phyloP scores from a whole-genome alignment of 805 yeast species.

The Kodamaea laetipori region DNA sequence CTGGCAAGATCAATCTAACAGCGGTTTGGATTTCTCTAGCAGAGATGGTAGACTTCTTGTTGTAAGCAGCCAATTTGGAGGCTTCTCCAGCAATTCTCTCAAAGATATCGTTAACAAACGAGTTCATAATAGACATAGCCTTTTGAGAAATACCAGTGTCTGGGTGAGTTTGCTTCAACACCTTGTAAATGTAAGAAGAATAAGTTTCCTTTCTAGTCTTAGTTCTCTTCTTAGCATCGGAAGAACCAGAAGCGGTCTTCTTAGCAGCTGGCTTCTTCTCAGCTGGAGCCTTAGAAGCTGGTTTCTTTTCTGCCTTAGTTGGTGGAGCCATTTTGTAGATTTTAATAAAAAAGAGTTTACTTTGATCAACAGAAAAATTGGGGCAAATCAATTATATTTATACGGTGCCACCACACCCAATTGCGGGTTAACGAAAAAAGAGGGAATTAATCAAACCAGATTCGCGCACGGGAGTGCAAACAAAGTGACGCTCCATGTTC shows the following conservation, averaged over 20 bases:
- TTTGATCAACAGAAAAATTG: conserved; percentile 5
- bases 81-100: conserved; percentile 98
- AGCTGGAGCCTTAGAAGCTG: conserved; percentile 97
- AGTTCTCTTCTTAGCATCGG: conserved; percentile 85
- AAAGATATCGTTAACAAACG: conserved; percentile 95
- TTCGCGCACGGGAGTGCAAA: too few relatives aligned
- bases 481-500: neutral
- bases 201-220: conserved; percentile 98
- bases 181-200: conserved; percentile 98
- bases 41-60: conserved; percentile 96
- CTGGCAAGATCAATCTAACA: conserved; percentile 95
- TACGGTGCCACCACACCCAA: neutral
- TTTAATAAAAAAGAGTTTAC: conserved; percentile 10
- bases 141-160: conserved; percentile 99
- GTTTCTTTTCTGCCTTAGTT: conserved; percentile 61
- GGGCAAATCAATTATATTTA: conserved; percentile 9
- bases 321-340: conserved; percentile 24
- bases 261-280: conserved; percentile 91
- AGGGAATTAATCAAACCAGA: neutral
- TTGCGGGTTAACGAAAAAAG: conserved; percentile 4
- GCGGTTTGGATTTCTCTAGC: conserved; percentile 99
- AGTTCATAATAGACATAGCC: conserved; percentile 98
- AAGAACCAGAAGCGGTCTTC: conserved; percentile 83
- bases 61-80: conserved; percentile 97
- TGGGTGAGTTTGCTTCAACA: conserved; percentile 98